Evolutionary conservation across 305 asterid genomes (phyloP), one percentile per base, ranked within the genome.

Genomic region (Fraxinus platypoda): DNA sequence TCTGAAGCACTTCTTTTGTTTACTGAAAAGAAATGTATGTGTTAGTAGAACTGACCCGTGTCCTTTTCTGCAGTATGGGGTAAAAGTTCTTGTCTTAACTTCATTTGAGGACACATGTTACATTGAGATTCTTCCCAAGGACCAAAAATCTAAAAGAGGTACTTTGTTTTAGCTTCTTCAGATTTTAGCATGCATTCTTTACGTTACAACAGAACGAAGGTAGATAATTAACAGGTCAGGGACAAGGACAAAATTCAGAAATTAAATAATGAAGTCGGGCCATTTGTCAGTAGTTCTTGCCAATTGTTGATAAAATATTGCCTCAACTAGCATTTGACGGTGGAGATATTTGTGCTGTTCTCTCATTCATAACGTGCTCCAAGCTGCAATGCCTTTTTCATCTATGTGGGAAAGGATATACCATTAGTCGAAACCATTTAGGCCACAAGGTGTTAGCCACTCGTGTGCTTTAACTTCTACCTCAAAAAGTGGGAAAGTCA

Each of bases 51-150:
- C 83, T 90, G 23, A 84, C 66, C 64, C 3, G 33, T 57, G 46
- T 80, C 49, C 43, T 81, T 70, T 66, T 78, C 28, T 78, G 80
- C 93, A 93, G 97, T 91, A 91, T 82, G 97, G 97, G 13, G 88
- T 93, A 81, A 90, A 87, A 85, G 88, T 93, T 83, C 84, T 89
- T 78, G 90, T 93, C 17, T 77, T 93, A 46, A 93, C 97, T 35
- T 93, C 97, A 76, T 93, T 91, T 84, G 90, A 89, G 84, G 97
- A 91, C 75, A 93, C 94, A 57, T 90, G 95, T 90, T 93, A 87
- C 88, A 90, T 91, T 49, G 97, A 93, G 94, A 91, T 91, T 83
- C 97, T 93, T 78, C 95, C 95, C 26, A 86, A 87, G 83, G 86
- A 80, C 78, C 93, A 88, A 31, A 89, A 90, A 83, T 90, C 97